Evolutionary conservation across 768 basidiomycete genomes (phyloP).

Genomic region (Sporobolomyces phaffii): DNA sequence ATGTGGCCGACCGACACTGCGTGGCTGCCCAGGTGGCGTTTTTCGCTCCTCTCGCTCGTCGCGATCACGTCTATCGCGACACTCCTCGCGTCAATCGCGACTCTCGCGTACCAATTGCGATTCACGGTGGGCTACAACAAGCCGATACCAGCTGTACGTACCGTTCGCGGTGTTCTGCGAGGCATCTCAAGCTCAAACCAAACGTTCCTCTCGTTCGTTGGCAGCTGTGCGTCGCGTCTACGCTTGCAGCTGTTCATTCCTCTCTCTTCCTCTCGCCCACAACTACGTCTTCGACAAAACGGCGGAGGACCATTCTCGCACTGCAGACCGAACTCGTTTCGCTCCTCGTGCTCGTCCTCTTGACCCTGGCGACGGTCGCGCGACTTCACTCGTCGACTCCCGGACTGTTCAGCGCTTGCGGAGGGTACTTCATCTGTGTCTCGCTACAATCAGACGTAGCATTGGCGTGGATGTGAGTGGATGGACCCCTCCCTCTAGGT

Average conservation of each 20-base stretch:
- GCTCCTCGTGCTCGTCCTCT: neutral
- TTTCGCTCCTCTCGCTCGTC: conserved; percentile 12
- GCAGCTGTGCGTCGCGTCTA: conserved; percentile 2
- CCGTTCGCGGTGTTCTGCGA: too few species aligned
- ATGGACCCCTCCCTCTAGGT: neutral
- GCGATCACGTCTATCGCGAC: neutral
- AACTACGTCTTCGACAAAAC: neutral
- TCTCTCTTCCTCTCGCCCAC: conserved; percentile 1
- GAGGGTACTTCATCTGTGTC: conserved; percentile 11
- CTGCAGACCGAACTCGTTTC: conserved; percentile 2
- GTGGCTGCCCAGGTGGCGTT: neutral
- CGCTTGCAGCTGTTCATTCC: neutral
- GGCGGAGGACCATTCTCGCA: neutral
- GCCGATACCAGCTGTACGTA: conserved; percentile 10
- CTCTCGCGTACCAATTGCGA: conserved; percentile 14
- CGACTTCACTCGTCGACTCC: conserved; percentile 17
- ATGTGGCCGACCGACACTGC: conserved; percentile 5
- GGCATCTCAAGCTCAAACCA: neutral
- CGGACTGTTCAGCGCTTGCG: neutral
- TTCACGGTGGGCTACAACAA: conserved; percentile 25
- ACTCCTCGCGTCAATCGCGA: neutral
- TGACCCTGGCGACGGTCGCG: conserved; percentile 9
- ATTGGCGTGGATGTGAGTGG: conserved; percentile 25
- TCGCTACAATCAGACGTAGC: conserved; percentile 7
- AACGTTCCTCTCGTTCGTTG: neutral